Evolutionary conservation across 192 early-diverging fungal genomes (phyloP).

Genomic region (Umbelopsis sp.): DNA sequence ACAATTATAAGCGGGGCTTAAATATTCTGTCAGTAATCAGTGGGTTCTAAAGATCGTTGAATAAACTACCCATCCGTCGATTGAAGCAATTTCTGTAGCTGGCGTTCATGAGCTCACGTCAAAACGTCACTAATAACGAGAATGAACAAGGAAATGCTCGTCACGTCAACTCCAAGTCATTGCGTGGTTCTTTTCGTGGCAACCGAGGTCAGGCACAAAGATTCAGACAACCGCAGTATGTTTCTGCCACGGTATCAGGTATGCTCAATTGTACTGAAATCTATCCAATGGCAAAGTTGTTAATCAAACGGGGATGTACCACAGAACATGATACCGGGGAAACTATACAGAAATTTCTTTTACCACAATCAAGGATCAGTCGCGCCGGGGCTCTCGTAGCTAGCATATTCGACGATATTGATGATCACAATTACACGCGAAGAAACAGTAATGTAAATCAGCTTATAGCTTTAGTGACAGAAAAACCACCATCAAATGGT

Average conservation of each 20-base stretch:
- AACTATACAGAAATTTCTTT: not conserved
- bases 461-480: not conserved
- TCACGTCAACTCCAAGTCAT: not conserved
- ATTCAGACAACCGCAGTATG: constrained; percentile 16
- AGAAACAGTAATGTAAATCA: not conserved
- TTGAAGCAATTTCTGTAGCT: not conserved
- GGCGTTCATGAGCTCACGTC: constrained; percentile 21
- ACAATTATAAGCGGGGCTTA: too few species aligned
- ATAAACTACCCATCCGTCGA: not conserved
- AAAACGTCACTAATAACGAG: not conserved
- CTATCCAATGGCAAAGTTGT: not conserved
- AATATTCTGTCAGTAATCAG: too few species aligned
- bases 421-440: constrained; percentile 7
- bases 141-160: constrained; percentile 1
- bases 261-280: not conserved
- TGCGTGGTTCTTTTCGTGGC: not conserved
- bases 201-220: not conserved
- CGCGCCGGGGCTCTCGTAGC: constrained; percentile 7
- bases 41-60: not conserved
- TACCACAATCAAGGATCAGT: constrained; percentile 2
- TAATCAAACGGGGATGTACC: not conserved
- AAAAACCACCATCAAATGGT: not conserved
- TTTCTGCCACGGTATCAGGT: not conserved
- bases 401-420: constrained; percentile 6
- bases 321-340: not conserved